Base-by-base conservation (phyloP, 148 eudicot genomes). In the Spergularia marina region DNA sequence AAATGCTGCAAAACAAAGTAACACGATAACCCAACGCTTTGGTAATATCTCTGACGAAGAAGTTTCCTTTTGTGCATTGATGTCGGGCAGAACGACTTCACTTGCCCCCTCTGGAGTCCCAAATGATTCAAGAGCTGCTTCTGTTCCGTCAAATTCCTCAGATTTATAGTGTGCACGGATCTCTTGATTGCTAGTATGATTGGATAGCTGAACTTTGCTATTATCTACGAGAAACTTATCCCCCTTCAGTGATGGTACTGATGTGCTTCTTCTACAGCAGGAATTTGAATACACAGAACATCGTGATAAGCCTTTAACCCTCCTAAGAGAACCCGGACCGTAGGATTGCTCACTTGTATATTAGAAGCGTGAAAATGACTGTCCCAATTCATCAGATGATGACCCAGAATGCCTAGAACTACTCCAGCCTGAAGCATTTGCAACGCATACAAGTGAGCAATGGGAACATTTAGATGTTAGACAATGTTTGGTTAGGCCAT, bases 1-100 rank as follows among this genome's bases (percentile, higher is more conserved):
- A 85, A 94, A 94, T 65, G 98, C 84, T 60, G 83, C 70, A 77
- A 89, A 87, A 76, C 93, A 91, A 49, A 90, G 91, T 75, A 90
- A 76, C 64, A 94, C 97, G 58, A 91, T 87, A 71, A 89, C 86
- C 97, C 96, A 92, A 40, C 99, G 94, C 82, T 91, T 95, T 67
- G 97, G 97, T 67, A 94, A 76, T 71, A 81, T 85, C 81, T 84
- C 84, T 87, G 85, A 85, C 87, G 84, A 87, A 78, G 86, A 83
- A 64, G 68, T 73, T 74, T 65, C 66, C 78, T 87, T 80, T 65
- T 73, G 80, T 58, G 71, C 73, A 74, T 77, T 77, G 41, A 75
- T 84, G 21, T 81, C 83, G 61, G 82, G 81, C 71, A 86, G 64
- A 71, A 85, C 83, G 70, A 73, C 86, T 79, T 92, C 97, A 70